Evolutionary conservation across 805 yeast species (phyloP), one percentile per base, ranked within the genome.

Genomic region (Diddensiella transvaalensis): DNA sequence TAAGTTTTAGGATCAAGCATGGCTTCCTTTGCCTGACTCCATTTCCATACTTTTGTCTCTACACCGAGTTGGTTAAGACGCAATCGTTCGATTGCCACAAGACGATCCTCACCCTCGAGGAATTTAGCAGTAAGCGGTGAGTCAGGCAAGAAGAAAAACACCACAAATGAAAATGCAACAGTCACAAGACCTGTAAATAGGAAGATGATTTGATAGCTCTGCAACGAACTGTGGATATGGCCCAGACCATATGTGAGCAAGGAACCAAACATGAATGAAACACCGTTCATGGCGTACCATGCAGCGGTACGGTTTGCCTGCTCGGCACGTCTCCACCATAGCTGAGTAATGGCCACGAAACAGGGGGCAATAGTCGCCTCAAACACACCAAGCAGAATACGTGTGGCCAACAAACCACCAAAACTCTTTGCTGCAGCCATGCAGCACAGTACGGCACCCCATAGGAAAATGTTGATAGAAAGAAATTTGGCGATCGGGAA

Each of bases 361-460:
- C 76, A 71, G 13, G 83, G 82, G 8, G 78, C 71, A 18, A 77
- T 72, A 26, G 69, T 64, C 51, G 75, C 66, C 57, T 78, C 83
- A 2, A 75, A 63, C 50, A 69, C 60, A n/a, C 83, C 83, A 26
- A 77, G 59, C 40, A 76, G 54, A 4, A 72, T 69, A 58, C 83
- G 66, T 15, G 73, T 61, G 8, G 70, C 69, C 23, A 76, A 52
- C 42, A 78, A 67, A 0, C 77, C 72, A 13, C 71, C 65, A 50
- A 68, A 74, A 19, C 59, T 63, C 39, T 68, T 58, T 1, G 82
- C 71, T 50, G 76, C 78, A 17, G 77, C 66, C 53, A 68, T 78
- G 23, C 77, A 69, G 22, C 80, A 63, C n/a, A 72, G 66, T 19
- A 79, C 60, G 29, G 60, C 57, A 18, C 87, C 87, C 88, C 89